Evolutionary conservation across 2,329 filamentous ascomycete genomes (phyloP).

Genomic region (Colletotrichum musicola): DNA sequence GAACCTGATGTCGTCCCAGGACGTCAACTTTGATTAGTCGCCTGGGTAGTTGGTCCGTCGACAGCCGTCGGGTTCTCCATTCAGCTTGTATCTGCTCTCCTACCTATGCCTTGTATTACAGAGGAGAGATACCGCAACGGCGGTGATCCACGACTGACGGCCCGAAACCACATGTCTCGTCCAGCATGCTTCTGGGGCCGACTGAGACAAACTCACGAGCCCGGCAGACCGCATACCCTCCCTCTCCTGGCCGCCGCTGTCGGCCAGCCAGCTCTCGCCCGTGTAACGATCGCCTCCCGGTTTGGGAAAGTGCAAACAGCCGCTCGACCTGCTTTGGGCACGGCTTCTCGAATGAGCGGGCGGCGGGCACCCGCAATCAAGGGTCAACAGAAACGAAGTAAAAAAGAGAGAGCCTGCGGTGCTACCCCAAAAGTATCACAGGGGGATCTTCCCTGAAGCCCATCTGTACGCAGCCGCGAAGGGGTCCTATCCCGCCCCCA

Average conservation of each 20-base stretch:
- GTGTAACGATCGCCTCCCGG: constrained; percentile 18
- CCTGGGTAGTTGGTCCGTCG: neutral
- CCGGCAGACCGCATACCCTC: constrained; percentile 15
- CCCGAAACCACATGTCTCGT: constrained; percentile 21
- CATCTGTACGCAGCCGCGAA: neutral
- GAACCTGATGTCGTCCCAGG: too few relatives aligned
- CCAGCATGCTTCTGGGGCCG: neutral
- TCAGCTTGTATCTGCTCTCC: neutral
- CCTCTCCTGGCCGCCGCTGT: neutral
- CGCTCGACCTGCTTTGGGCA: neutral
- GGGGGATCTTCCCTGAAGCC: neutral
- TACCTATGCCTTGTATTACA: neutral
- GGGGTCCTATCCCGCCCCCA: neutral
- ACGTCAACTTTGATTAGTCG: neutral
- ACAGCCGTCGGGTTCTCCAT: neutral
- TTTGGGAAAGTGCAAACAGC: constrained; percentile 16
- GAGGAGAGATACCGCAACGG: neutral
- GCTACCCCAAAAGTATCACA: neutral
- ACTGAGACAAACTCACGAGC: constrained; percentile 14
- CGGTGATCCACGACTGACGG: neutral
- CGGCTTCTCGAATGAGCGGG: neutral
- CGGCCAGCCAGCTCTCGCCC: neutral
- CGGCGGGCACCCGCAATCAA: neutral
- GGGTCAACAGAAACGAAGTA: neutral
- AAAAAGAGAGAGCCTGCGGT: neutral